Conservation (phyloP, 345 rosid species). For the Citrus australasica region DNA sequence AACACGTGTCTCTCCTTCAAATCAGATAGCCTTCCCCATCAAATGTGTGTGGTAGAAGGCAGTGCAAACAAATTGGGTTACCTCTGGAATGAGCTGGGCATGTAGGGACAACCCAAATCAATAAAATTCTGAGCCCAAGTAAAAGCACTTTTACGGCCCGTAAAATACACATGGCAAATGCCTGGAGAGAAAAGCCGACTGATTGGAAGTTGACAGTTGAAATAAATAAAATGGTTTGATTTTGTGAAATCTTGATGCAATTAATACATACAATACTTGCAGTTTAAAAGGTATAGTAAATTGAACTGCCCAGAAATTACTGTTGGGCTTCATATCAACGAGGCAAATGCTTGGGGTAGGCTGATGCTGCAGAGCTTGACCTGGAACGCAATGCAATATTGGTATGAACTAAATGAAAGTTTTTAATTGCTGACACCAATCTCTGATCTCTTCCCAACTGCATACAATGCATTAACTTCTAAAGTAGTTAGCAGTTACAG, state of each 20-base stretch:
- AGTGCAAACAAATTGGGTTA: not conserved
- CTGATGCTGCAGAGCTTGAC: not conserved
- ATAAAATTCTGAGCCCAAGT: not conserved
- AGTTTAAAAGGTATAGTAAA: not conserved
- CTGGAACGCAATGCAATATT: not conserved
- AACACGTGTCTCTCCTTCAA: not conserved
- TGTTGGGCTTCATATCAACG: not conserved
- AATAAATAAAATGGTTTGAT: not conserved
- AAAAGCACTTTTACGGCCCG: not conserved
- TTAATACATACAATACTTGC: not conserved
- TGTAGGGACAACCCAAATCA: not conserved
- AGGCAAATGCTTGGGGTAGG: not conserved
- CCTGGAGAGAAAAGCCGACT: no score
- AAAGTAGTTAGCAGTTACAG: constrained; percentile 39
- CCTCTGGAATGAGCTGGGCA: not conserved
- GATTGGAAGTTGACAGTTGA: not conserved
- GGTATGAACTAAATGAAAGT: constrained; percentile 16
- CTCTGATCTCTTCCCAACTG: constrained; percentile 17
- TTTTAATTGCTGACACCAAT: constrained; percentile 21
- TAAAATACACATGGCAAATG: no score
- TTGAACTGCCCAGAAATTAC: not conserved
- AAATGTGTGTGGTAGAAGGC: no score
- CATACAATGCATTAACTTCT: constrained; percentile 31
- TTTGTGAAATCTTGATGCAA: not conserved
- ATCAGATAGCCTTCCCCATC: not conserved